These are phyloP conservation scores for Penicilliopsis zonata DNA, from an alignment of 495 filamentous ascomycete species.

Conservation along the genomic window DNA sequence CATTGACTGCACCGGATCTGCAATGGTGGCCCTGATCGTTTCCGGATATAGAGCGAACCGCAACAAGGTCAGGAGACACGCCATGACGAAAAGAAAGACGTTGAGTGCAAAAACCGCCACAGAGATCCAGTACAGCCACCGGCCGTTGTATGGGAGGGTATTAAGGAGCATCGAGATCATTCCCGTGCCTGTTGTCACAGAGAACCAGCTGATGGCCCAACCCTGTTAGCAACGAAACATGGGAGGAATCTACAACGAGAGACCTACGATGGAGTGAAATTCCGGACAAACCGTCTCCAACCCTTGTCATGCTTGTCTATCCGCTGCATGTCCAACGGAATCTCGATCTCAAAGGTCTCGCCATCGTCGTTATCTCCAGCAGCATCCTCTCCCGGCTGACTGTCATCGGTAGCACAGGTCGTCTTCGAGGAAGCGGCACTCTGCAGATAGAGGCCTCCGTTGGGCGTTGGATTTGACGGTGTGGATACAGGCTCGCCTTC, in stretches of 20 bases:
- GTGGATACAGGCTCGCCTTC: no score
- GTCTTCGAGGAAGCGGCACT: background rate
- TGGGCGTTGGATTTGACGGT: no score
- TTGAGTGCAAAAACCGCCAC: conserved; percentile 36
- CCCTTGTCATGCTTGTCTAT: background rate
- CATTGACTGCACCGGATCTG: conserved; percentile 38
- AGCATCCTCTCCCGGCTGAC: background rate
- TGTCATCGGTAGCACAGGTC: no score
- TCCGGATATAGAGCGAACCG: conserved; percentile 35
- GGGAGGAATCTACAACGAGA: no score
- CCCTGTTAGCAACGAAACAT: background rate
- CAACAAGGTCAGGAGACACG: conserved; percentile 24
- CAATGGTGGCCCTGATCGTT: conserved; percentile 32
- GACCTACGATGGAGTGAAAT: background rate
- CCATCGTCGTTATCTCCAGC: background rate
- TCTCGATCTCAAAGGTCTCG: background rate
- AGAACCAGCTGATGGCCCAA: conserved; percentile 24
- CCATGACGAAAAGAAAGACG: conserved; percentile 23
- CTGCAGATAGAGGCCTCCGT: no score
- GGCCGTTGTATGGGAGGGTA: conserved; percentile 25
- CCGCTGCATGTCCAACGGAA: background rate
- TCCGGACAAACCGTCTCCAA: background rate
- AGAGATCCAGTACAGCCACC: conserved; percentile 24
- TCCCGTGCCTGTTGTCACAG: conserved; percentile 38
- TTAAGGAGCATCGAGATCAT: conserved; percentile 33